These are phyloP conservation scores for Castanea mollissima DNA, from an alignment of 306 rosid species.

Conservation along the genomic window DNA sequence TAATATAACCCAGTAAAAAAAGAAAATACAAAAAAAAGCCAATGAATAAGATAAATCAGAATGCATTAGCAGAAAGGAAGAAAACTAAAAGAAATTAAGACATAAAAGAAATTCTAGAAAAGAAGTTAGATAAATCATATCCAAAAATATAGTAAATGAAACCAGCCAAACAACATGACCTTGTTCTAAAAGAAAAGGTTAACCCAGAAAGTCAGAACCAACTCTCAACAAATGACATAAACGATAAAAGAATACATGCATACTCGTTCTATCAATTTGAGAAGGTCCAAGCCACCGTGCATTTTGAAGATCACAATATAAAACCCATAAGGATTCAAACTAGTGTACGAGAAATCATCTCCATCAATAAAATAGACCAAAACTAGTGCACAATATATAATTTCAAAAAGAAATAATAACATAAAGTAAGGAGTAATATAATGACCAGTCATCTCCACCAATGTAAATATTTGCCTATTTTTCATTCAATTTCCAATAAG, in stretches of 20 bases:
- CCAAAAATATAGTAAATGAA: not conserved
- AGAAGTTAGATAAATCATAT: not conserved
- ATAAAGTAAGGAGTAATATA: not conserved
- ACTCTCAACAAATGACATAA: conserved; percentile 19
- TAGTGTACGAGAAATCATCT: no score
- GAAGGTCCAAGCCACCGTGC: conserved; percentile 13
- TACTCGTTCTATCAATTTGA: not conserved
- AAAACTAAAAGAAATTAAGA: not conserved
- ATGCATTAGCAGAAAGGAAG: not conserved
- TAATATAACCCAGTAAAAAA: not conserved
- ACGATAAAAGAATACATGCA: not conserved
- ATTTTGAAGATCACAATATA: not conserved
- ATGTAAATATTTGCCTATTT: not conserved
- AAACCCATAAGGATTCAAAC: not conserved
- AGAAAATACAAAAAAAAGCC: no score
- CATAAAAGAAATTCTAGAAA: not conserved
- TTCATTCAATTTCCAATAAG: not conserved
- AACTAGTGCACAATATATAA: not conserved
- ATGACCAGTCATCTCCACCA: not conserved
- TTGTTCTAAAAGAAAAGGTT: conserved; percentile 20
- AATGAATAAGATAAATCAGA: no score
- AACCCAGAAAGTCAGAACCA: conserved; percentile 10
- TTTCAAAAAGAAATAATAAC: not conserved
- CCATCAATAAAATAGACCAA: not conserved
- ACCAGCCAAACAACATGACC: conserved; percentile 12